A percentile compares a stretch with the other conserved stretches of the same genome.
Conservation (phyloP, 495 filamentous ascomycete species). For the Annulohypoxylon stygium region DNA sequence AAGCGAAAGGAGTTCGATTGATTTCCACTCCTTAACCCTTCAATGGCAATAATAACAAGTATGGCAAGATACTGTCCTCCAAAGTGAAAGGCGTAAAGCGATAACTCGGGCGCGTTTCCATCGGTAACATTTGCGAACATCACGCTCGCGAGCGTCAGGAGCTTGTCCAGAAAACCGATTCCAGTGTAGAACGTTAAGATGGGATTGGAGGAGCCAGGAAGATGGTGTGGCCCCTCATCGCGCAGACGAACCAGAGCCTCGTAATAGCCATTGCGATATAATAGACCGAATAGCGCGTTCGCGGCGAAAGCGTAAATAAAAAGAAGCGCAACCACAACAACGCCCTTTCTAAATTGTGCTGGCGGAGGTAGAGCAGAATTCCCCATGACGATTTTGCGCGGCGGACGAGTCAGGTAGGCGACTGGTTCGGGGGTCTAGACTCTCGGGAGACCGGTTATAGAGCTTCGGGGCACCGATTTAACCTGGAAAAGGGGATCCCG, state of each 20-base stretch:
- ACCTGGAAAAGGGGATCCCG: constrained; percentile 7
- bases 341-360: constrained; percentile 15
- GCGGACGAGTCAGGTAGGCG: neutral
- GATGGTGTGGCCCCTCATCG: constrained; percentile 30
- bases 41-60: constrained; percentile 33
- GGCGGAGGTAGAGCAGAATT: constrained; percentile 4
- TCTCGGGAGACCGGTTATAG: constrained; percentile 5
- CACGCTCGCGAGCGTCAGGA: constrained; percentile 35
- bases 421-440: constrained; percentile 6
- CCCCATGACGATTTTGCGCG: constrained; percentile 15
- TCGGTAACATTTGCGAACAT: constrained; percentile 44
- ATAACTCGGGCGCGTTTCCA: constrained; percentile 30
- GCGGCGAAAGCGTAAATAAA: constrained; percentile 31
- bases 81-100: constrained; percentile 41
- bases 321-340: constrained; percentile 26
- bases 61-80: constrained; percentile 39
- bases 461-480: constrained; percentile 3
- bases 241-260: constrained; percentile 33
- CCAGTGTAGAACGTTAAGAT: constrained; percentile 32
- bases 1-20: constrained; percentile 27
- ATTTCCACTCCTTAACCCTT: constrained; percentile 34
- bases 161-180: constrained; percentile 31
- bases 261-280: constrained; percentile 41
- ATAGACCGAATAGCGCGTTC: constrained; percentile 28
- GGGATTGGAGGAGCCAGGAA: constrained; percentile 33